Evolutionary conservation across 2,329 filamentous ascomycete genomes (phyloP).

Genomic region (Epichloe scottii): DNA sequence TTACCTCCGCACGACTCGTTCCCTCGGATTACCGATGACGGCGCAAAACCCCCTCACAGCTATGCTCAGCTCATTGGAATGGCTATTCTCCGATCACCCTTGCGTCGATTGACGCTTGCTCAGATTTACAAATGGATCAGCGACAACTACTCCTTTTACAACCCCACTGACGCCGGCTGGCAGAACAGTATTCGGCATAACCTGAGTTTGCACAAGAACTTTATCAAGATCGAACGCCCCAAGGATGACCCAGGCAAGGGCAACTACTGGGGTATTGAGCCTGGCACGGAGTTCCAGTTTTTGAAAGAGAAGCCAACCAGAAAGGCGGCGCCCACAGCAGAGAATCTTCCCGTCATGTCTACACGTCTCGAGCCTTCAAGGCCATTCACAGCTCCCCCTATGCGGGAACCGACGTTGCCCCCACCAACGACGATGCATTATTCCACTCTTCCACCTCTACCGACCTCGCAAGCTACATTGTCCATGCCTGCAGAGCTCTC

Average conservation of each 20-base stretch:
- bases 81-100: slow-evolving; percentile 81
- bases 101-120: slow-evolving; percentile 72
- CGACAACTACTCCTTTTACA: slow-evolving; percentile 86
- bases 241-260: slow-evolving; percentile 97
- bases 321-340: slow-evolving; percentile 42
- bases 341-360: slow-evolving; percentile 46
- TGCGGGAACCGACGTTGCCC: slow-evolving; percentile 36
- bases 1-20: slow-evolving; percentile 69
- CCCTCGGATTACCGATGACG: slow-evolving; percentile 71
- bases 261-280: slow-evolving; percentile 90
- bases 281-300: slow-evolving; percentile 81
- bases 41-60: slow-evolving; percentile 78
- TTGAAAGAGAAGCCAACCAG: slow-evolving; percentile 71
- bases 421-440: slow-evolving; percentile 28
- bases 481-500: slow-evolving; percentile 46
- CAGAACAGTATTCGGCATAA: slow-evolving; percentile 99
- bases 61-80: slow-evolving; percentile 94
- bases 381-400: slow-evolving; percentile 21
- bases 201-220: slow-evolving; percentile 90
- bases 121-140: slow-evolving; percentile 99
- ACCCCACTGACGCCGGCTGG: slow-evolving; percentile 76
- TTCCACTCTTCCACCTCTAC: slow-evolving; percentile 26
- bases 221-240: slow-evolving; percentile 86
- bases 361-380: slow-evolving; percentile 39
- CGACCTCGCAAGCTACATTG: slow-evolving; percentile 24